Conservation (phyloP, 2,329 filamentous ascomycete genomes). For the Aspergillus sp. region DNA sequence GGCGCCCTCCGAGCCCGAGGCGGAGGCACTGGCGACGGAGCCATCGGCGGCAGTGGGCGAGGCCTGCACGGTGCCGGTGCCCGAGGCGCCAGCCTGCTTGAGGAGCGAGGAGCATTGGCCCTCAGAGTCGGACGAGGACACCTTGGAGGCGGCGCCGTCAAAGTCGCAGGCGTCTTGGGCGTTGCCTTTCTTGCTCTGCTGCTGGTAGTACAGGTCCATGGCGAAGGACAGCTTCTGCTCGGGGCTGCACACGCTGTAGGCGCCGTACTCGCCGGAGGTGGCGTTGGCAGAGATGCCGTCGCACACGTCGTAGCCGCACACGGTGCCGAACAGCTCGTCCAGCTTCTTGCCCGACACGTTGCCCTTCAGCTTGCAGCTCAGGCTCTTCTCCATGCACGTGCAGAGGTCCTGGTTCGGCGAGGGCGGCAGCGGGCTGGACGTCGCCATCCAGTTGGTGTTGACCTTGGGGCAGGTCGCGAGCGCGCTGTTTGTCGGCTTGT, state of each 20-base stretch:
- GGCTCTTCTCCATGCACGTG: constrained; percentile 73
- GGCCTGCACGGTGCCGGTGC: constrained; percentile 36
- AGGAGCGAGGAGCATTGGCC: constrained; percentile 34
- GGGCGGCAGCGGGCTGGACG: constrained; percentile 66
- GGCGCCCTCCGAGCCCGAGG: constrained; percentile 25
- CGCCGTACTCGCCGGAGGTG: constrained; percentile 41
- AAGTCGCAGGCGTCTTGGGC: constrained; percentile 41
- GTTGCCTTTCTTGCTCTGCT: constrained; percentile 32
- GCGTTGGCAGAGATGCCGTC: constrained; percentile 40
- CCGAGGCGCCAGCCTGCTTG: constrained; percentile 35
- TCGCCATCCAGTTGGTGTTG: constrained; percentile 64
- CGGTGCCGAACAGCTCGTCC: constrained; percentile 63
- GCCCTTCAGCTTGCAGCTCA: constrained; percentile 65
- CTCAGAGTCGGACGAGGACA: constrained; percentile 28
- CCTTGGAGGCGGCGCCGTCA: constrained; percentile 36
- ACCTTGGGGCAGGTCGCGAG: constrained; percentile 67
- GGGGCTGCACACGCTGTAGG: constrained; percentile 43
- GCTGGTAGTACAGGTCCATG: constrained; percentile 42
- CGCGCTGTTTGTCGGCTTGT: constrained; percentile 69
- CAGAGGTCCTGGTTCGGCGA: constrained; percentile 75
- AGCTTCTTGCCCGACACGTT: constrained; percentile 57
- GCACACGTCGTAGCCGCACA: constrained; percentile 41
- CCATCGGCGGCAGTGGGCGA: constrained; percentile 25
- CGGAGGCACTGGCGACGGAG: constrained; percentile 12
- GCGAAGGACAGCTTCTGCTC: constrained; percentile 42